These are phyloP conservation scores for Synchytrium microbalum DNA, from an alignment of 371 early-diverging fungal genomes.

Conservation along the genomic window DNA sequence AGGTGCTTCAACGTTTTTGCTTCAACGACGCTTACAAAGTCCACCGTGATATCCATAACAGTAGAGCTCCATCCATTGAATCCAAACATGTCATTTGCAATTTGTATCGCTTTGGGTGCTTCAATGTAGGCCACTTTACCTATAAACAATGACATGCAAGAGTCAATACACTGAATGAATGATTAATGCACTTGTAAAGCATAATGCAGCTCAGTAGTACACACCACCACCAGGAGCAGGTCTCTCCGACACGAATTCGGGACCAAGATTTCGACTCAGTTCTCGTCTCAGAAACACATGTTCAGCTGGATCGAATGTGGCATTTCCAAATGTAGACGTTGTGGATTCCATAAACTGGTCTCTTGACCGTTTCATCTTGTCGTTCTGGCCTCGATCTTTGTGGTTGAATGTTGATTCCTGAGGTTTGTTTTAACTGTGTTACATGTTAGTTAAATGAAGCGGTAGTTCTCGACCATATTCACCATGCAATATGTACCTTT, in stretches of 20 bases:
- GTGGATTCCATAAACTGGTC: too few species aligned
- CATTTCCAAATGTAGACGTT: background rate
- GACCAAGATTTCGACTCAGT: slow-evolving; percentile 50
- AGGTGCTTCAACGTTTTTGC: slow-evolving; percentile 1
- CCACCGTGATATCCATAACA: slow-evolving; percentile 65
- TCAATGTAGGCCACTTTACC: slow-evolving; percentile 78
- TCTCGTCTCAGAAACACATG: background rate
- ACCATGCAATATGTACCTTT: too few species aligned
- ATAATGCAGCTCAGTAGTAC: slow-evolving; percentile 11
- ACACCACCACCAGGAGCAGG: slow-evolving; percentile 42
- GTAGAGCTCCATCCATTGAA: slow-evolving; percentile 95
- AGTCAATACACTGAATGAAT: slow-evolving; percentile 4
- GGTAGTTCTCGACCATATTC: too few species aligned
- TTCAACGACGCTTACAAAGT: slow-evolving; percentile 56
- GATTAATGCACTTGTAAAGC: slow-evolving; percentile 7
- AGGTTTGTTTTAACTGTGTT: too few species aligned
- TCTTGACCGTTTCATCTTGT: too few species aligned
- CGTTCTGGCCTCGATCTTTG: too few species aligned
- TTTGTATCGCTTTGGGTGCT: slow-evolving; percentile 78
- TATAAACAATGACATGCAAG: slow-evolving; percentile 15
- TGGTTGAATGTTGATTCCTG: too few species aligned
- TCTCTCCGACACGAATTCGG: slow-evolving; percentile 55
- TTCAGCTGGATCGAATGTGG: slow-evolving; percentile 16
- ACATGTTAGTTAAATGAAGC: too few species aligned
- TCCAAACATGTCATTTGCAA: slow-evolving; percentile 97